These are phyloP conservation scores for Nakaseomyces kungkrabaensis DNA, from an alignment of 1,139 yeast genomes.

Conservation along the genomic window DNA sequence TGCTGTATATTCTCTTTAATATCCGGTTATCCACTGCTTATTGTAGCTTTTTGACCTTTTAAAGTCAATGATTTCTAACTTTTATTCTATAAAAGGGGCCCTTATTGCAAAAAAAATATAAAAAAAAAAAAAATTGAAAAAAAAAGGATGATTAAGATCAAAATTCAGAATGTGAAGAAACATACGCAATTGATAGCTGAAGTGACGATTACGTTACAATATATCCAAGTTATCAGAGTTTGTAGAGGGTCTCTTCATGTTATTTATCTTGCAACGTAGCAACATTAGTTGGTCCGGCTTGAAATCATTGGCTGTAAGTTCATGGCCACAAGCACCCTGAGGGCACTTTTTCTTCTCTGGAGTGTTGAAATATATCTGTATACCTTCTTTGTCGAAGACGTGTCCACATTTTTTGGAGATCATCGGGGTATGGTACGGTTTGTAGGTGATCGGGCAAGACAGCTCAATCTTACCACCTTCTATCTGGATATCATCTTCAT, in stretches of 20 bases:
- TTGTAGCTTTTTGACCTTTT: too few relatives aligned
- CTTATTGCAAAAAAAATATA: too few relatives aligned
- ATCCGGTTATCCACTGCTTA: too few relatives aligned
- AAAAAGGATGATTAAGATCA: neutral
- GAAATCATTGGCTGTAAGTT: conserved; percentile 18
- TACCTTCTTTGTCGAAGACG: conserved; percentile 44
- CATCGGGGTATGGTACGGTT: conserved; percentile 43
- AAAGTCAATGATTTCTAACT: too few relatives aligned
- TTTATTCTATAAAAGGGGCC: too few relatives aligned
- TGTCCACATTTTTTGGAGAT: conserved; percentile 48
- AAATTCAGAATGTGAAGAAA: neutral
- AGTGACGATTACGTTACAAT: neutral
- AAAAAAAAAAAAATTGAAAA: too few relatives aligned
- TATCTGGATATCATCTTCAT: conserved; percentile 49
- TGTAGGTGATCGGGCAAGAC: conserved; percentile 54
- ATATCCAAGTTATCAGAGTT: neutral
- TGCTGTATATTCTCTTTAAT: too few relatives aligned
- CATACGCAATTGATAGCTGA: neutral
- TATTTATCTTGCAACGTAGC: conserved; percentile 18
- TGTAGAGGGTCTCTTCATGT: neutral
- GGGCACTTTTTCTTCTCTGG: conserved; percentile 21
- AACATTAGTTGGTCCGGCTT: conserved; percentile 23
- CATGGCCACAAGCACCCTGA: conserved; percentile 25
- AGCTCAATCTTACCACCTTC: conserved; percentile 60
- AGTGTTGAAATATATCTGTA: conserved; percentile 25